Evolutionary conservation across 2,329 filamentous ascomycete genomes (phyloP).

Genomic region (Fusarium miscanthi): DNA sequence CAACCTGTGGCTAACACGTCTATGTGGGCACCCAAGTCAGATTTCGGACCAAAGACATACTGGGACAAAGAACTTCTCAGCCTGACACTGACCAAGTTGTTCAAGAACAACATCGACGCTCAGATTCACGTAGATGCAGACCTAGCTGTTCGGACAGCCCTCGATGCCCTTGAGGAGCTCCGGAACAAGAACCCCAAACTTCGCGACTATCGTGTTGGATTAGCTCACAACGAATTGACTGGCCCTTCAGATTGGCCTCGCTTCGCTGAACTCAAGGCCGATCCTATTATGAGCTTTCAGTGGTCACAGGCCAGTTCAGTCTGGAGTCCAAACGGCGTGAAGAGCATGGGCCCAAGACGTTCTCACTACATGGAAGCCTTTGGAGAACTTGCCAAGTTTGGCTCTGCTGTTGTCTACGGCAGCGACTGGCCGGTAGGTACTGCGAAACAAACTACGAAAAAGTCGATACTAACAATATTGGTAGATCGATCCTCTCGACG

Average conservation of each 20-base stretch:
- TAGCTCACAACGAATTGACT: slow-evolving; percentile 35
- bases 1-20: neutral
- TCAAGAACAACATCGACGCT: neutral
- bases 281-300: slow-evolving; percentile 36
- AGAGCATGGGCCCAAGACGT: slow-evolving; percentile 24
- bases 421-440: slow-evolving; percentile 38
- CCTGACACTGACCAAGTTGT: neutral
- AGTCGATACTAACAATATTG: fast-evolving
- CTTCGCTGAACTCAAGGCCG: slow-evolving; percentile 32
- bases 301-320: slow-evolving; percentile 36
- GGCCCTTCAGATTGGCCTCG: slow-evolving; percentile 31
- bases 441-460: fast-evolving
- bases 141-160: slow-evolving; percentile 15
- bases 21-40: neutral
- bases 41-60: neutral
- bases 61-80: neutral
- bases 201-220: slow-evolving; percentile 8
- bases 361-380: slow-evolving; percentile 44
- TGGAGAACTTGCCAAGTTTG: slow-evolving; percentile 21
- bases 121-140: slow-evolving; percentile 32
- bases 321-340: slow-evolving; percentile 21
- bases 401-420: slow-evolving; percentile 17
- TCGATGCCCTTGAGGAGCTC: slow-evolving; percentile 16
- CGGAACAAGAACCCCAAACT: neutral
- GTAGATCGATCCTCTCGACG: slow-evolving; percentile 37